phyloP scores from a whole-genome alignment of 257 asterid species.

The Salvia hispanica region DNA sequence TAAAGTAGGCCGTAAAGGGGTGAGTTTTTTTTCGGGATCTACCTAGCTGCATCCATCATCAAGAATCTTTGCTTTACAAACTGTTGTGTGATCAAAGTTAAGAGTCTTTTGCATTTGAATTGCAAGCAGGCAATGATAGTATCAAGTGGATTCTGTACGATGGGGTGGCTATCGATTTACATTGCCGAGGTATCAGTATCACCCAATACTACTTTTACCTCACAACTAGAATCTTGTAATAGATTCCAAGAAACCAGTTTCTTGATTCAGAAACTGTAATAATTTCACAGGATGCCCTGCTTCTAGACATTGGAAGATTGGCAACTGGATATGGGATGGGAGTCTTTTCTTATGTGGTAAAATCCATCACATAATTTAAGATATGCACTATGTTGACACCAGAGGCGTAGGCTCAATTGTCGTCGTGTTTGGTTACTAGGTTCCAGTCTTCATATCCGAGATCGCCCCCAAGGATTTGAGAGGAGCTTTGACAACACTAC shows the following conservation, averaged over 20 bases:
- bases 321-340: slow-evolving; percentile 99
- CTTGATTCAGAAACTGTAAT: slow-evolving; percentile 25
- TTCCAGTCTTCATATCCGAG: slow-evolving; percentile 90
- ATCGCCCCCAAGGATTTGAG: slow-evolving; percentile 88
- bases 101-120: slow-evolving; percentile 22
- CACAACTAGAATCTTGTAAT: neutral
- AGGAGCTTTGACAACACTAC: slow-evolving; percentile 79
- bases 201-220: neutral
- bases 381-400: neutral
- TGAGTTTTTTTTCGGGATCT: slow-evolving; percentile 30
- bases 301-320: slow-evolving; percentile 78
- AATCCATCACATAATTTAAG: neutral
- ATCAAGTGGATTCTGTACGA: slow-evolving; percentile 70
- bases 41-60: neutral
- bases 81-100: neutral
- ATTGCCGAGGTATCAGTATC: slow-evolving; percentile 76
- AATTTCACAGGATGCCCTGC: slow-evolving; percentile 47
- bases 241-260: slow-evolving; percentile 10
- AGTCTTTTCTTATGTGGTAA: slow-evolving; percentile 87
- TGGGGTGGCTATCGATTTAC: slow-evolving; percentile 89
- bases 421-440: slow-evolving; percentile 42
- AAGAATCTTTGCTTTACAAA: neutral
- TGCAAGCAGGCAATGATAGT: slow-evolving; percentile 75
- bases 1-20: slow-evolving; percentile 83
- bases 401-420: neutral